Base-by-base conservation (phyloP, 2,329 filamentous ascomycete genomes). In the Spiromastix sp. region DNA sequence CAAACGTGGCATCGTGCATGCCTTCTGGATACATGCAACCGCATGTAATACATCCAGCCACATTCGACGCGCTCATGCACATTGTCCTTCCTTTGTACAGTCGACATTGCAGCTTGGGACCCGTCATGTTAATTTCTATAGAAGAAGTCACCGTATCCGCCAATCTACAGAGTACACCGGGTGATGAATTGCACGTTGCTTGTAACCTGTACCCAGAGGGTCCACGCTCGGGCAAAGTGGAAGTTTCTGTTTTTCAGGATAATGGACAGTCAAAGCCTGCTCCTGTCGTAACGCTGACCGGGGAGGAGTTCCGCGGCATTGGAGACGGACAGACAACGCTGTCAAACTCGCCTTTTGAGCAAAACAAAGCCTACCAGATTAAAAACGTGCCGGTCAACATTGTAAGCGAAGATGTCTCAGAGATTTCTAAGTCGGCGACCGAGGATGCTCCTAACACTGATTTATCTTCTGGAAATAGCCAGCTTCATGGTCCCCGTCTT, bases 21-120 rank as follows among this genome's bases (percentile, higher is more conserved):
- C 39, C 42, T 10, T 30, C 31, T n/a, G 20, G 25, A 9, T 38
- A 33, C 25, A 30, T 39, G 15, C 36, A 41, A 15, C 36, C 36
- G 5, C 41, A 43, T 39, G 25, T 42, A 26, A 38, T 44, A 5
- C 42, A 44, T 13, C 42, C 42, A 9, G 30, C 42, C 4, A 38
- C 32, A 2, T 19, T 44, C 13, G 42, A 44, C 26, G 36, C 31
- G 3, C 7, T 38, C 6, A 32, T 38, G 8, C 40, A 42, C 22
- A 17, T 34, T 13, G 32, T 27, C 4, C 32, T 41, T 11, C 38
- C 38, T 30, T 15, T 43, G 32, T 39, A 38, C 29, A 21, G 37
- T 34, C 29, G 36, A 34, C 29, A 25, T 30, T 10, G 34, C 30
- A 25, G 25, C 21, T 13, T 33, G 24, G 41, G 42, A 17, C 29